These are phyloP conservation scores for Diaporthe sp. DNA, from an alignment of 2,329 filamentous ascomycete species.

Conservation along the genomic window DNA sequence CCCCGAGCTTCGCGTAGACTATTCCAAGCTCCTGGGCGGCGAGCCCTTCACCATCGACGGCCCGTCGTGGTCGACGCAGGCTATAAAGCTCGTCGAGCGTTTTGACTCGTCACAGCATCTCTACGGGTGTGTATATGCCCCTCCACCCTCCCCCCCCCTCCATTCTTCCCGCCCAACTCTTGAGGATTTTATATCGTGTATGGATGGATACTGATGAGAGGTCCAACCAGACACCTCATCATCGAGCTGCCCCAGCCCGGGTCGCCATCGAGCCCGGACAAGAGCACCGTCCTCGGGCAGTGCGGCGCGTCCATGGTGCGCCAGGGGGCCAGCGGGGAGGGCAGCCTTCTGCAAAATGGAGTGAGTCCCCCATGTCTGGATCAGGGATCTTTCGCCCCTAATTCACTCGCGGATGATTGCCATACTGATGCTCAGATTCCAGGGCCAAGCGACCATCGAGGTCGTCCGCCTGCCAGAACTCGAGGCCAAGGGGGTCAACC, in stretches of 20 bases:
- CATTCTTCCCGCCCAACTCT: not conserved
- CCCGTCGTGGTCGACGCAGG: slow-evolving; percentile 42
- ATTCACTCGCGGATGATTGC: not conserved
- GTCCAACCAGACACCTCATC: slow-evolving; percentile 41
- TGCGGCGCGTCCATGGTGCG: slow-evolving; percentile 44
- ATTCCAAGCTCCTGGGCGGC: slow-evolving; percentile 48
- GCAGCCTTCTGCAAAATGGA: slow-evolving; percentile 47
- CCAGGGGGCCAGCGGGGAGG: slow-evolving; percentile 39
- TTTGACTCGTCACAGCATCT: slow-evolving; percentile 46
- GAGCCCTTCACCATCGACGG: slow-evolving; percentile 40
- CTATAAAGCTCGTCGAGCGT: slow-evolving; percentile 37
- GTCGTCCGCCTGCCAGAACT: slow-evolving; percentile 44
- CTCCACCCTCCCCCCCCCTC: not conserved
- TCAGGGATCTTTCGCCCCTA: not conserved
- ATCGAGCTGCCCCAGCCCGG: slow-evolving; percentile 44
- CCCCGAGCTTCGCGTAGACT: slow-evolving; percentile 45
- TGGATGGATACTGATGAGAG: too few relatives aligned
- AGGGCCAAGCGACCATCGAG: slow-evolving; percentile 46
- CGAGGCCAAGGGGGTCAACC: slow-evolving; percentile 46
- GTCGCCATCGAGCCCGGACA: slow-evolving; percentile 40
- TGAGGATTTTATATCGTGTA: too few relatives aligned
- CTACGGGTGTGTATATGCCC: slow-evolving; percentile 39
- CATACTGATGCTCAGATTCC: not conserved
- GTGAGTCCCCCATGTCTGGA: slow-evolving; percentile 39
- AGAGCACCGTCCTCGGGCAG: slow-evolving; percentile 42